Evolutionary conservation across 345 rosid genomes (phyloP).

Genomic region (Pistacia vera): DNA sequence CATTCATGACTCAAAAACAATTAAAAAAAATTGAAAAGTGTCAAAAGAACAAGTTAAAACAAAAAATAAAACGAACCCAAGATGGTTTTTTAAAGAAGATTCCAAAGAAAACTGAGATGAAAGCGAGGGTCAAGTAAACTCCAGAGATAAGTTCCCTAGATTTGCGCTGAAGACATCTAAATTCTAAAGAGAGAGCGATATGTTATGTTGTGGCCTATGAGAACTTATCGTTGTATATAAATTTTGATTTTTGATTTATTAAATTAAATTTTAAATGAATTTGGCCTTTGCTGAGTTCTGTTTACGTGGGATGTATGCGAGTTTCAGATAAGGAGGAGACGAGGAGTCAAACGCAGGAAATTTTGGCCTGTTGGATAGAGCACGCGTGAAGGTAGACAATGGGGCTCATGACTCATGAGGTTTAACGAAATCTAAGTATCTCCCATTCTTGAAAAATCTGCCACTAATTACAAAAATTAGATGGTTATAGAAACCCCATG

Average conservation of each 20-base stretch:
- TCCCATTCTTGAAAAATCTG: too few relatives aligned
- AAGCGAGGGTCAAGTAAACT: neutral
- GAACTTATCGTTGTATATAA: neutral
- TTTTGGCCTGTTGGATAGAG: slow-evolving; percentile 28
- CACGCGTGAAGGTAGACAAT: slow-evolving; percentile 22
- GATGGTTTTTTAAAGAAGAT: neutral
- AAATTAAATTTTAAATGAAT: too few relatives aligned
- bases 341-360: slow-evolving; percentile 44
- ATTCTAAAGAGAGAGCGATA: slow-evolving; percentile 14
- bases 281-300: neutral
- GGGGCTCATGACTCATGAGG: slow-evolving; percentile 17
- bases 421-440: slow-evolving; percentile 10
- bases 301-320: slow-evolving; percentile 33
- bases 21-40: neutral
- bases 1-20: neutral
- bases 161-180: slow-evolving; percentile 28
- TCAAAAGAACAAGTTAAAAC: neutral
- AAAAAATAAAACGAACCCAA: neutral
- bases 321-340: slow-evolving; percentile 22
- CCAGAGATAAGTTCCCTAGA: slow-evolving; percentile 22
- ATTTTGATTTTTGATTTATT: neutral
- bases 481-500: too few relatives aligned
- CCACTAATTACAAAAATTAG: too few relatives aligned
- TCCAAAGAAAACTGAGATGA: slow-evolving; percentile 18
- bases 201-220: neutral